Evolutionary conservation across 352 stramenopile genomes (phyloP).

Genomic region (Albugo laibachii): DNA sequence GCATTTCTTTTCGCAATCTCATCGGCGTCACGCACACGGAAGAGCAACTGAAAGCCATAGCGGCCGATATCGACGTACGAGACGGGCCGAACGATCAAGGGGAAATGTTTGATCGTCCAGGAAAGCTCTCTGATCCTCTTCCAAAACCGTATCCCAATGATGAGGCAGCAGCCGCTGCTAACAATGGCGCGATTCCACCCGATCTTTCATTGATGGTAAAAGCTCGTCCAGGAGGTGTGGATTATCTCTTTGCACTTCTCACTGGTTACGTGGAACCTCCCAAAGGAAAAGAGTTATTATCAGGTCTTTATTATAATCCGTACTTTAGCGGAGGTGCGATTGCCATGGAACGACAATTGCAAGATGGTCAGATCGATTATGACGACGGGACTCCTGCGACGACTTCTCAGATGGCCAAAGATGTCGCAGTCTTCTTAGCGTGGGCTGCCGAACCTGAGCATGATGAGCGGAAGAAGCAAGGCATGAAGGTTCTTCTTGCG

Average conservation of each 20-base stretch:
- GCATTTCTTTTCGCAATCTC: conserved; percentile 95
- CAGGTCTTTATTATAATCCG: conserved; percentile 94
- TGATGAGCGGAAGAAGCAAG: conserved; percentile 95
- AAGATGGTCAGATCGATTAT: conserved; percentile 95
- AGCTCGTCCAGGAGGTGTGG: conserved; percentile 83
- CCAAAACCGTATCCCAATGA: conserved; percentile 96
- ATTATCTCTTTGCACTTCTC: conserved; percentile 96
- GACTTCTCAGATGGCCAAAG: conserved; percentile 95
- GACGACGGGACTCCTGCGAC: conserved; percentile 93
- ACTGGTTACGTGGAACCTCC: conserved; percentile 94
- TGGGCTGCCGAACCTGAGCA: conserved; percentile 95
- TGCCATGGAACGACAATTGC: conserved; percentile 94
- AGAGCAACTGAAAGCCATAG: conserved; percentile 79
- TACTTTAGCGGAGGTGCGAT: conserved; percentile 97
- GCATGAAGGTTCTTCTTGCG: conserved; percentile 87
- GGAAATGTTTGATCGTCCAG: conserved; percentile 98
- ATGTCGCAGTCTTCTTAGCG: conserved; percentile 94
- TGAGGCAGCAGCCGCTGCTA: conserved; percentile 90
- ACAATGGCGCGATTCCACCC: conserved; percentile 93
- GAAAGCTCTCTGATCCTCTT: conserved; percentile 91
- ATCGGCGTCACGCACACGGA: conserved; percentile 94
- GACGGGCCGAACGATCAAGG: conserved; percentile 96
- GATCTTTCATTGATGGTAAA: conserved; percentile 98
- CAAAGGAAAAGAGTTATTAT: conserved; percentile 71
- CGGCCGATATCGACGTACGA: conserved; percentile 89